These are phyloP conservation scores for Gracilaria gracilis DNA, from an alignment of 23 red algal genomes.

Conservation along the genomic window DNA sequence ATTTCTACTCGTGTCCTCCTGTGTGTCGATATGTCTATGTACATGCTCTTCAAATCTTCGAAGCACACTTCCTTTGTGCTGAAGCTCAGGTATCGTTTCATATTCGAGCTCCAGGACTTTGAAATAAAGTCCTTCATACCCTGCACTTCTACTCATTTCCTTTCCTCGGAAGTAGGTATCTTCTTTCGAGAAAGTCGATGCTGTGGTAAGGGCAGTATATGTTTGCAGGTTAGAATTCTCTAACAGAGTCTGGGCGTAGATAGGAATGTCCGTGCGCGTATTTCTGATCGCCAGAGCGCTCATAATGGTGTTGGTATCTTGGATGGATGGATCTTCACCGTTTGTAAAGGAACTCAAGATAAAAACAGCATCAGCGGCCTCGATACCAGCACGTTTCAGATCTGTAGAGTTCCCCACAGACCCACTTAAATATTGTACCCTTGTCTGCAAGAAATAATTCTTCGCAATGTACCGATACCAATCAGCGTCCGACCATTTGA, in stretches of 20 bases:
- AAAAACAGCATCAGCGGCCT: slow-evolving; percentile 71
- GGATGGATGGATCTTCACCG: slow-evolving; percentile 35
- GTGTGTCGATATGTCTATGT: slow-evolving; percentile 9
- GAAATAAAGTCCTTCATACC: slow-evolving; percentile 31
- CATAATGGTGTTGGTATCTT: slow-evolving; percentile 70
- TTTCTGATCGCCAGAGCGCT: slow-evolving; percentile 73
- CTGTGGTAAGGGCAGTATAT: slow-evolving; percentile 44
- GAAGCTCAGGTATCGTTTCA: slow-evolving; percentile 35
- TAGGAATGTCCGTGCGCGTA: slow-evolving; percentile 68
- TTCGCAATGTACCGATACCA: slow-evolving; percentile 73
- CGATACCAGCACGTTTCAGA: slow-evolving; percentile 53
- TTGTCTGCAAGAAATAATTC: slow-evolving; percentile 62
- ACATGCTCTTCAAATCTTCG: slow-evolving; percentile 30
- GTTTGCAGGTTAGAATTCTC: slow-evolving; percentile 65
- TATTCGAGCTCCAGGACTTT: slow-evolving; percentile 47
- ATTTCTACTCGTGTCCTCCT: slow-evolving; percentile 11
- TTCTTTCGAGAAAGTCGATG: slow-evolving; percentile 37
- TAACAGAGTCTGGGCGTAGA: slow-evolving; percentile 71
- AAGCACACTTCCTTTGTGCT: slow-evolving; percentile 7
- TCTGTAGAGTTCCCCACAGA: slow-evolving; percentile 50
- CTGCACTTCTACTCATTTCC: slow-evolving; percentile 22
- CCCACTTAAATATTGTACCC: slow-evolving; percentile 51
- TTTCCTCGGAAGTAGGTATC: slow-evolving; percentile 48
- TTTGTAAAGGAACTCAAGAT: slow-evolving; percentile 60
- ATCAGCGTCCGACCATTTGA: slow-evolving; percentile 75